Conservation (phyloP, 179 eudicot species). For the Amaranthus tricolor region DNA sequence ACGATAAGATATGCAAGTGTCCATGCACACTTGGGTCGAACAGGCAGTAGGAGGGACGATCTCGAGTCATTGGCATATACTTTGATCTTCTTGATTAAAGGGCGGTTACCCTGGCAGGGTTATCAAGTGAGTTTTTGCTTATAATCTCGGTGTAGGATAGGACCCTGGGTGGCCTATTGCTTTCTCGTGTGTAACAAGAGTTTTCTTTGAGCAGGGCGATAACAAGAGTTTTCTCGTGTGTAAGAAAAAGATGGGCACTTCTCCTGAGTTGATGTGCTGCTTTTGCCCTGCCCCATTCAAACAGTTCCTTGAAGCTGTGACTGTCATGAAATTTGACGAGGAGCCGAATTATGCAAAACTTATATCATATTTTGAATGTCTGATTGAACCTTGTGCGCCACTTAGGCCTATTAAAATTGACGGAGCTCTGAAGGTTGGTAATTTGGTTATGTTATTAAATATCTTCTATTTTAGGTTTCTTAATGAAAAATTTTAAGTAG, state of each 20-base stretch:
- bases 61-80: slow-evolving; percentile 95
- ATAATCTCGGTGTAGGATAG: slow-evolving; percentile 1
- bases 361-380: slow-evolving; percentile 65
- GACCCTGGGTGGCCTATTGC: background rate
- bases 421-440: slow-evolving; percentile 80
- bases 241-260: slow-evolving; percentile 88
- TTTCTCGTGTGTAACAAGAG: no score
- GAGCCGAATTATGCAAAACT: slow-evolving; percentile 88
- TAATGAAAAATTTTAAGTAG: background rate
- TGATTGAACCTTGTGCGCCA: slow-evolving; percentile 71
- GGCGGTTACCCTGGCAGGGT: slow-evolving; percentile 98
- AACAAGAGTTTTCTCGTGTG: slow-evolving; percentile 91
- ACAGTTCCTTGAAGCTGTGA: slow-evolving; percentile 80
- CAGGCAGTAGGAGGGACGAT: slow-evolving; percentile 94
- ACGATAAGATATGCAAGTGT: slow-evolving; percentile 98
- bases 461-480: background rate
- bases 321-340: slow-evolving; percentile 86
- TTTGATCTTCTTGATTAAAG: slow-evolving; percentile 76
- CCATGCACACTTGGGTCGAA: slow-evolving; percentile 95
- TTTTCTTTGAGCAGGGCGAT: slow-evolving; percentile 63
- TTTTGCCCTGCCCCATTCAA: slow-evolving; percentile 88
- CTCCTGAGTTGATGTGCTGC: slow-evolving; percentile 91
- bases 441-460: background rate
- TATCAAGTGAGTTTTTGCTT: slow-evolving; percentile 58
- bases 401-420: slow-evolving; percentile 83